Percentiles rank a stretch among this genome's conserved stretches.
phyloP scores from a whole-genome alignment of 2,329 filamentous ascomycete species.

The Fusarium virguliforme region DNA sequence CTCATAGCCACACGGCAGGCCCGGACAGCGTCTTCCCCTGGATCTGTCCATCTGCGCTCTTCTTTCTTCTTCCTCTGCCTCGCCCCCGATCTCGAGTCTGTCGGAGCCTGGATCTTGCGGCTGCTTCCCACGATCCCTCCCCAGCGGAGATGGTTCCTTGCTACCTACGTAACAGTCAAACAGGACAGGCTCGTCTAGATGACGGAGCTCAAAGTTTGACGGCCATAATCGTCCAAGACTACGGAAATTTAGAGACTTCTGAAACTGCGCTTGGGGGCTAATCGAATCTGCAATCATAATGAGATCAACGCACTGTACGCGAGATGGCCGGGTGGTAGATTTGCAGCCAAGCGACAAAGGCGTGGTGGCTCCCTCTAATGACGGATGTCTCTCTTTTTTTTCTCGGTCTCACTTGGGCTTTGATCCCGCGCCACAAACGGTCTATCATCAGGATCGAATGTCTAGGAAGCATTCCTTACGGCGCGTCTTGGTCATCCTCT shows the following conservation, averaged over 20 bases:
- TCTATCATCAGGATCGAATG: slow-evolving; percentile 23
- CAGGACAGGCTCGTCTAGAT: slow-evolving; percentile 11
- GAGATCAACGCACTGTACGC: slow-evolving; percentile 31
- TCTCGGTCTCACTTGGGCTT: slow-evolving; percentile 31
- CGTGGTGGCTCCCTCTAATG: slow-evolving; percentile 32
- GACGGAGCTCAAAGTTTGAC: slow-evolving; percentile 21
- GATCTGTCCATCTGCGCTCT: slow-evolving; percentile 25
- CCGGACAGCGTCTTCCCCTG: slow-evolving; percentile 37
- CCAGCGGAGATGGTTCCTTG: slow-evolving; percentile 1
- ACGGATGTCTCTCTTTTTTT: slow-evolving; percentile 11
- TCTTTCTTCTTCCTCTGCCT: slow-evolving; percentile 7
- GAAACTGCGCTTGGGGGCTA: slow-evolving; percentile 39
- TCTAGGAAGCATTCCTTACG: slow-evolving; percentile 37
- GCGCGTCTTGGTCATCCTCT: slow-evolving; percentile 10
- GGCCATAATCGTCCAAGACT: neutral
- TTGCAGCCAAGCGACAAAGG: slow-evolving; percentile 15
- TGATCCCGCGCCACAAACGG: slow-evolving; percentile 39
- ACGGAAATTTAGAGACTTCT: slow-evolving; percentile 34
- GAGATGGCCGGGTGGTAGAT: slow-evolving; percentile 1
- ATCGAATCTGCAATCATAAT: slow-evolving; percentile 33
- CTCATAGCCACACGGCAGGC: slow-evolving; percentile 49
- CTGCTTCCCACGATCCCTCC: too few species aligned
- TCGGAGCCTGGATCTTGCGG: neutral
- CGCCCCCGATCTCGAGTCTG: slow-evolving; percentile 25
- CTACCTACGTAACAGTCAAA: neutral